Base-by-base conservation (phyloP, 345 rosid genomes). In the Linum trigynum region DNA sequence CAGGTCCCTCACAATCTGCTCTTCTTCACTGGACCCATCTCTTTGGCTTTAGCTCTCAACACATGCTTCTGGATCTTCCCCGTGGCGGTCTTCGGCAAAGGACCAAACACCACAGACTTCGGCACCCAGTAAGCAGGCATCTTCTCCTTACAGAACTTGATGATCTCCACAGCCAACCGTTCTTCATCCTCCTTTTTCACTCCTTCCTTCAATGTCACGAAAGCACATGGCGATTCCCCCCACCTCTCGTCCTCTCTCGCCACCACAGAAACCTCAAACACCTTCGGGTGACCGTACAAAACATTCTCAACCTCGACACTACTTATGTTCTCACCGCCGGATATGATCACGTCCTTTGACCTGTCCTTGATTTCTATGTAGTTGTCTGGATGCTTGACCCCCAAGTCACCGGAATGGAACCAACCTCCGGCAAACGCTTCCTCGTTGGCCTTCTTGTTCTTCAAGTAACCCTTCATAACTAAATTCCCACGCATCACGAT, bases 41-140 rank as follows among this genome's bases (percentile, higher is more conserved):
- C 91, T 72, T 81, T 88, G 3, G 89, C 96, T 78, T 81, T 85
- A 8, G 86, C 71, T 71, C 97, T 76, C 55, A 91, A 76, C 39
- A 88, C 42, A 75, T 88, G 92, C 72, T 94, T 94, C 84, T 83
- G 99, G 71, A 88, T 87, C 82, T 88, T 91, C 35, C 97, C 99
- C 3, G 95, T 88, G 5, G 99, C 97, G 0, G 96, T 88, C 79
- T 88, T 94, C 1, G 97, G 97, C 78, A 94, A 71, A 0, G 89
- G 80, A 40, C 96, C 96, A 65, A 95, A 89, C 40, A 90, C 70
- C 8, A 91, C 86, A 0, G 99, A 90, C 71, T 75, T 91, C 0
- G 96, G 97, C 15, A 88, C 97, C 88, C 97, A 86, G 71, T 81
- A 94, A 56, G 83, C 81, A 14, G 95, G 95, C 80, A 88, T 77